These are phyloP conservation scores for Coemansia sp. DNA, from an alignment of 192 early-diverging fungal genomes.

Conservation along the genomic window DNA sequence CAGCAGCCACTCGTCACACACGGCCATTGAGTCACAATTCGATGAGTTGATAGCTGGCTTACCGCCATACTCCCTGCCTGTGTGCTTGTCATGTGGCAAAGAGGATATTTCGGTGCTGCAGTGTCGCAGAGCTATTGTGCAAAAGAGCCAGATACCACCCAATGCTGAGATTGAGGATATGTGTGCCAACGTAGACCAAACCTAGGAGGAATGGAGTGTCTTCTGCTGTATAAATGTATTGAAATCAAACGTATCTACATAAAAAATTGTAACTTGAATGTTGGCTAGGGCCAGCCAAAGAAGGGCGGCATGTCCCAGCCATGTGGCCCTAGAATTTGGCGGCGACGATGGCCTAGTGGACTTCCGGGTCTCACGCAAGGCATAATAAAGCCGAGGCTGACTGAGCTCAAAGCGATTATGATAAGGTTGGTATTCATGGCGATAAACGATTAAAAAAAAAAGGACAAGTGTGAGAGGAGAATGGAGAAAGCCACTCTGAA, in stretches of 20 bases:
- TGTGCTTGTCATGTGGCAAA: conserved; percentile 25
- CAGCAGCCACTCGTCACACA: conserved; percentile 4
- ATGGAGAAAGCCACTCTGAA: neutral
- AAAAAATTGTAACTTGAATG: neutral
- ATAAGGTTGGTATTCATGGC: neutral
- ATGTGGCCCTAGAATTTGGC: neutral
- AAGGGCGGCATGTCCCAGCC: conserved; percentile 3
- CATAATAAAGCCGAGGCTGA: neutral
- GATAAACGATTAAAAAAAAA: neutral
- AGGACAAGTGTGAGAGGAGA: neutral
- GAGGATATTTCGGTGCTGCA: conserved; percentile 22
- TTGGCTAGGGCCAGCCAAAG: conserved; percentile 1
- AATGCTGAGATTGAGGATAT: conserved; percentile 22
- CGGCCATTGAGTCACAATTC: neutral
- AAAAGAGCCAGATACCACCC: conserved; percentile 7
- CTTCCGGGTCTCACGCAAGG: neutral
- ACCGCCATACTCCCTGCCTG: conserved; percentile 20
- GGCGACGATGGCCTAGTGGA: conserved; percentile 1
- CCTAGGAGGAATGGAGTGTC: neutral
- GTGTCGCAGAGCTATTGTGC: conserved; percentile 16
- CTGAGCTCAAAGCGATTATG: neutral
- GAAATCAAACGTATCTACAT: conserved; percentile 2
- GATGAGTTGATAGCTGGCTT: neutral
- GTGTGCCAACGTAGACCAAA: neutral
- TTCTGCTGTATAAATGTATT: conserved; percentile 1